phyloP scores from a whole-genome alignment of 495 filamentous ascomycete species.

The Recurvomyces mirabilis region DNA sequence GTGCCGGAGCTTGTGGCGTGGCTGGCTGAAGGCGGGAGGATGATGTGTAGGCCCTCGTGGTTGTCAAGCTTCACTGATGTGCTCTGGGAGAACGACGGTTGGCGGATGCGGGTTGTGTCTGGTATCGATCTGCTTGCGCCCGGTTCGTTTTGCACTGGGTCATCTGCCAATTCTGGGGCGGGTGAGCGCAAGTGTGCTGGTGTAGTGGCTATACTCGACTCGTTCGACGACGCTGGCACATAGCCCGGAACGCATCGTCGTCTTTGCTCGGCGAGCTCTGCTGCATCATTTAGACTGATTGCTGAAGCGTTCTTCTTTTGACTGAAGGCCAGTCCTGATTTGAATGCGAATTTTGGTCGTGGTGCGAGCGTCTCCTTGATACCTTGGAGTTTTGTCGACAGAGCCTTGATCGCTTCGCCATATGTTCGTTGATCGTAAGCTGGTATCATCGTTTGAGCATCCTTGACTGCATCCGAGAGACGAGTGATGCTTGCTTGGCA shows the following conservation, averaged over 20 bases:
- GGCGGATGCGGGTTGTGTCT: slow-evolving; percentile 29
- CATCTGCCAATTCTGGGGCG: slow-evolving; percentile 18
- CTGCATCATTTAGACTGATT: slow-evolving; percentile 33
- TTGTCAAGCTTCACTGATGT: slow-evolving; percentile 53
- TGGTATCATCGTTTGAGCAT: slow-evolving; percentile 56
- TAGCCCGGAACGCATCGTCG: slow-evolving; percentile 37
- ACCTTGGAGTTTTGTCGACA: slow-evolving; percentile 53
- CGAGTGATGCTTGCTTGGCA: slow-evolving; percentile 53
- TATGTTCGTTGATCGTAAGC: slow-evolving; percentile 70
- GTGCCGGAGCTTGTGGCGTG: slow-evolving; percentile 58
- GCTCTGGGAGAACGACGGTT: slow-evolving; percentile 48
- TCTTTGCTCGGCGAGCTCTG: slow-evolving; percentile 22
- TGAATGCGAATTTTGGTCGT: slow-evolving; percentile 63
- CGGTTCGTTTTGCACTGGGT: slow-evolving; percentile 1
- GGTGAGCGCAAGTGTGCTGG: slow-evolving; percentile 44
- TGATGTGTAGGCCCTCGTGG: slow-evolving; percentile 54
- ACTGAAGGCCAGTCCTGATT: slow-evolving; percentile 31
- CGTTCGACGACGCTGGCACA: slow-evolving; percentile 23
- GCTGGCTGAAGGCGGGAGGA: slow-evolving; percentile 57
- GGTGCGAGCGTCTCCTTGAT: slow-evolving; percentile 48
- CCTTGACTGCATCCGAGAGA: slow-evolving; percentile 57
- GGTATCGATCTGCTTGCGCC: not conserved
- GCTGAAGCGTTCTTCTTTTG: slow-evolving; percentile 33
- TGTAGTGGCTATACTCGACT: slow-evolving; percentile 31
- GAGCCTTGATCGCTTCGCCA: slow-evolving; percentile 57